These are phyloP conservation scores for Penicillium digitatum DNA, from an alignment of 2,329 filamentous ascomycete genomes.

Conservation along the genomic window DNA sequence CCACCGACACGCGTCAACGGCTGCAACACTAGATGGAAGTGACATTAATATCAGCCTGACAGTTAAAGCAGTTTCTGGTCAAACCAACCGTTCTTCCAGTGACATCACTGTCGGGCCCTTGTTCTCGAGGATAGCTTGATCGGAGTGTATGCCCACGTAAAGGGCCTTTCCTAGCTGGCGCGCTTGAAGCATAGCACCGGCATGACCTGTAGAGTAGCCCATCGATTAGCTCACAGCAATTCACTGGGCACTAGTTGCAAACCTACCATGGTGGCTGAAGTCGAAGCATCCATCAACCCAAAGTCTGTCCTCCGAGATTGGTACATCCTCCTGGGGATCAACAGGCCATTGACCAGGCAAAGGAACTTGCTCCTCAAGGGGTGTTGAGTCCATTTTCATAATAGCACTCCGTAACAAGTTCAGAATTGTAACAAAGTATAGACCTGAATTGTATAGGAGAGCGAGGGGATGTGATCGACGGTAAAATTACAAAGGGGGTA, in stretches of 20 bases:
- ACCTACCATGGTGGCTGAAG: conserved; percentile 89
- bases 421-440: background rate
- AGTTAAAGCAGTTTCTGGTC: background rate
- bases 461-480: conserved; percentile 3
- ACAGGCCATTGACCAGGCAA: conserved; percentile 59
- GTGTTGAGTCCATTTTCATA: conserved; percentile 14
- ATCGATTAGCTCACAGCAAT: conserved; percentile 7
- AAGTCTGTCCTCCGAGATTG: conserved; percentile 66
- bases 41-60: background rate
- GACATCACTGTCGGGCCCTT: conserved; percentile 98
- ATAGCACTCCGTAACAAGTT: background rate
- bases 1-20: conserved; percentile 94
- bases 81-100: conserved; percentile 69
- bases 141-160: conserved; percentile 88
- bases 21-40: conserved; percentile 60
- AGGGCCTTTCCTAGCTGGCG: conserved; percentile 85
- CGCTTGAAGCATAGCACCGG: conserved; percentile 93
- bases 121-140: conserved; percentile 92
- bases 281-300: conserved; percentile 99
- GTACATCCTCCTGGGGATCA: conserved; percentile 58
- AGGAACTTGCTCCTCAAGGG: conserved; percentile 45
- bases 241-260: background rate
- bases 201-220: conserved; percentile 64
- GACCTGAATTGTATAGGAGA: background rate
- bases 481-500: conserved; percentile 8